Evolutionary conservation across 2,329 filamentous ascomycete genomes (phyloP).

Genomic region (Neopestalotiopsis sp.): DNA sequence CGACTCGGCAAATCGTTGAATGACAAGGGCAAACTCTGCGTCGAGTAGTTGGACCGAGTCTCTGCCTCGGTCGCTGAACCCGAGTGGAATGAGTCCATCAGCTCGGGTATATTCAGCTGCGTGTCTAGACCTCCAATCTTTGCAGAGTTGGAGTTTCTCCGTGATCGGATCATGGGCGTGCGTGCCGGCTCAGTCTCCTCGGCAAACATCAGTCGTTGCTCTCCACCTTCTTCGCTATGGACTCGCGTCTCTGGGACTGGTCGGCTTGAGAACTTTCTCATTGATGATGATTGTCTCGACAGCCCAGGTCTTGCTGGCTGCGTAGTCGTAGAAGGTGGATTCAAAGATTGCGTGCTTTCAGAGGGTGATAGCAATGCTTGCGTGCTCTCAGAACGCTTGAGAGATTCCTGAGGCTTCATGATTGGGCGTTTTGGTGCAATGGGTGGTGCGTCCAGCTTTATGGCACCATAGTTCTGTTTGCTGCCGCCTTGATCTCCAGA

Average conservation of each 20-base stretch:
- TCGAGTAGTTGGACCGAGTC: constrained; percentile 54
- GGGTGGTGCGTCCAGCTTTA: constrained; percentile 23
- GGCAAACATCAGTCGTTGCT: constrained; percentile 70
- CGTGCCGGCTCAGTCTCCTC: constrained; percentile 49
- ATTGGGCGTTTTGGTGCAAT: constrained; percentile 18
- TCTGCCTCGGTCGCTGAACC: constrained; percentile 29
- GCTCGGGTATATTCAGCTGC: constrained; percentile 49
- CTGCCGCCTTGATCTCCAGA: constrained; percentile 26
- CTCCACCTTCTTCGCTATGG: constrained; percentile 59
- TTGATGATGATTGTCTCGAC: constrained; percentile 53
- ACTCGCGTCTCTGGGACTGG: constrained; percentile 67
- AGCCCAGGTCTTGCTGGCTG: constrained; percentile 41
- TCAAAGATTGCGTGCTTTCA: constrained; percentile 11
- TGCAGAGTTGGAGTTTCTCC: constrained; percentile 43
- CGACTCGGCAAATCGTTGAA: constrained; percentile 88
- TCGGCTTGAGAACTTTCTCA: constrained; percentile 66
- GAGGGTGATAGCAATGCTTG: constrained; percentile 19
- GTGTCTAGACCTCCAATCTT: constrained; percentile 39
- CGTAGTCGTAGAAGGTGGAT: constrained; percentile 22
- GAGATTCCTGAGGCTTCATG: constrained; percentile 25
- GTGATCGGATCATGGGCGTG: constrained; percentile 40
- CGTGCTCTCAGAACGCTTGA: constrained; percentile 23
- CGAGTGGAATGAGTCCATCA: constrained; percentile 47
- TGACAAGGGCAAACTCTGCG: constrained; percentile 71
- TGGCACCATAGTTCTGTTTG: constrained; percentile 35